Evolutionary conservation across 78 protist species (phyloP).

Genomic region (Mantamonas sphyraenae): DNA sequence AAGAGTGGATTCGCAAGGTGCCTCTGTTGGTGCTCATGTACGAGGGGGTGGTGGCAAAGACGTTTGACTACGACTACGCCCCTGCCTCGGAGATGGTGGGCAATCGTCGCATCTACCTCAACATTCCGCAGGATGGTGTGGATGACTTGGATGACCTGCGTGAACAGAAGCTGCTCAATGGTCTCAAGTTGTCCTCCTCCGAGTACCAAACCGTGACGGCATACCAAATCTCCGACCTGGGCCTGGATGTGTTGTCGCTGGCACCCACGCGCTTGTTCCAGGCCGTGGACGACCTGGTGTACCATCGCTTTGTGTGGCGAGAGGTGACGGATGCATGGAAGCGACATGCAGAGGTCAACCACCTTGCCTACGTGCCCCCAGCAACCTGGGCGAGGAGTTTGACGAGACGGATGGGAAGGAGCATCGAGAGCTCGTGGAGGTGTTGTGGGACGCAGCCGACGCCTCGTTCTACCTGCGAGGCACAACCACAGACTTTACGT

Average conservation of each 20-base stretch:
- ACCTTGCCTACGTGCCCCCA: no score
- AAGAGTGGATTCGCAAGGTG: constrained; percentile 17
- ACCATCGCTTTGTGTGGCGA: no score
- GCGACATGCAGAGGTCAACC: no score
- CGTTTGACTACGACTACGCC: constrained; percentile 22
- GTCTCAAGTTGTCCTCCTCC: constrained; percentile 11
- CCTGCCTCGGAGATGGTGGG: neutral
- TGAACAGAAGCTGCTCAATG: constrained; percentile 7
- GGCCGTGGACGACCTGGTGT: no score
- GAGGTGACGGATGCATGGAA: no score
- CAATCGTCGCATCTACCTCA: constrained; percentile 5
- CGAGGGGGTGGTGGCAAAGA: constrained; percentile 6
- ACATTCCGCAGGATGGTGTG: constrained; percentile 19
- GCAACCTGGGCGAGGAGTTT: no score
- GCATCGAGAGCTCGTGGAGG: no score
- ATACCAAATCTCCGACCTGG: constrained; percentile 16
- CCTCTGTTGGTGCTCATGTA: constrained; percentile 24
- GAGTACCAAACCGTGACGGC: constrained; percentile 17
- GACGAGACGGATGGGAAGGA: no score
- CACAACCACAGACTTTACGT: neutral
- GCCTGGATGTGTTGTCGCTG: no score
- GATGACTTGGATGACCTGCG: constrained; percentile 12
- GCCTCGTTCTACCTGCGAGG: no score
- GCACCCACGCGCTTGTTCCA: no score
- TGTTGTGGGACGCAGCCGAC: no score